phyloP scores from a whole-genome alignment of 805 yeast genomes.

The Ogataea neopini region DNA sequence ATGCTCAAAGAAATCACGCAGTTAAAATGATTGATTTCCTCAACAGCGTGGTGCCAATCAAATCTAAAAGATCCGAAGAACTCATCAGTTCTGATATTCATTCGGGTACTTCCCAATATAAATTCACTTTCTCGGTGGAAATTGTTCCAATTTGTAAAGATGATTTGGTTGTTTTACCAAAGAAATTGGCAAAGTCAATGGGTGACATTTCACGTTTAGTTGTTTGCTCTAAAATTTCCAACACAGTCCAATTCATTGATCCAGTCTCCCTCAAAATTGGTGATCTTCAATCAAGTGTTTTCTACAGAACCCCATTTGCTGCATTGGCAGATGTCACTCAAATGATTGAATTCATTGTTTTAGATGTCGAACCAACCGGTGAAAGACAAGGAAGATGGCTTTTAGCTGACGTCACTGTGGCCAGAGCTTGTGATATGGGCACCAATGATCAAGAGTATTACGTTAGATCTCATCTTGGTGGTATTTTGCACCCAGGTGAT shows the following conservation, averaged over 20 bases:
- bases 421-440: slow-evolving; percentile 88
- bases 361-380: slow-evolving; percentile 94
- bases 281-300: slow-evolving; percentile 68
- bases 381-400: slow-evolving; percentile 72
- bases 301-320: slow-evolving; percentile 81
- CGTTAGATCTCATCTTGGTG: slow-evolving; percentile 91
- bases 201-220: slow-evolving; percentile 84
- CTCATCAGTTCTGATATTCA: slow-evolving; percentile 90
- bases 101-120: slow-evolving; percentile 82
- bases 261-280: slow-evolving; percentile 77
- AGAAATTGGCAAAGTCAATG: slow-evolving; percentile 75
- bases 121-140: slow-evolving; percentile 90
- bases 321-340: slow-evolving; percentile 75
- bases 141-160: slow-evolving; percentile 96
- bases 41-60: slow-evolving; percentile 79
- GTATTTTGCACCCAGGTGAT: slow-evolving; percentile 94
- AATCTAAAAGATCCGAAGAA: slow-evolving; percentile 83
- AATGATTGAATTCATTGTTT: slow-evolving; percentile 80
- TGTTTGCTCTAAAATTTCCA: slow-evolving; percentile 81
- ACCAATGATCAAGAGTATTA: slow-evolving; percentile 79
- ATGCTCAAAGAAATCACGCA: slow-evolving; percentile 87
- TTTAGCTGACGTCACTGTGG: slow-evolving; percentile 86
- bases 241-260: slow-evolving; percentile 83
- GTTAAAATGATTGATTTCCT: slow-evolving; percentile 91
- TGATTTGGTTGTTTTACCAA: slow-evolving; percentile 90